phyloP scores from a whole-genome alignment of 371 early-diverging fungal genomes.

The Mortierella sp. region DNA sequence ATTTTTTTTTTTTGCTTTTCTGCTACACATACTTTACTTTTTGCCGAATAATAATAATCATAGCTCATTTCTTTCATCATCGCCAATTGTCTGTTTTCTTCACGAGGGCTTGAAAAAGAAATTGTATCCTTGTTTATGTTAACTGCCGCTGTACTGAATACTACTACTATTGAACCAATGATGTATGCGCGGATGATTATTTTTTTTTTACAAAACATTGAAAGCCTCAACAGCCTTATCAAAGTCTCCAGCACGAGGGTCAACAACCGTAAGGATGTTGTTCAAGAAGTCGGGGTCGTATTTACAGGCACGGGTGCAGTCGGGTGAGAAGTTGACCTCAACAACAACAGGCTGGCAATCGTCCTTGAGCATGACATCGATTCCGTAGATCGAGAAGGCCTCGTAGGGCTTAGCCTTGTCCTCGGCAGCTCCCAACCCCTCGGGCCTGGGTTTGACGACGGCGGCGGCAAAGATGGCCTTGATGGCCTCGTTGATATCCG shows the following conservation, averaged over 20 bases:
- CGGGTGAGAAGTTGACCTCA: conserved; percentile 70
- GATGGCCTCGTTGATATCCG: conserved; percentile 64
- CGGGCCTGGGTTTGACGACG: conserved; percentile 61
- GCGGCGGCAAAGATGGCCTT: conserved; percentile 67
- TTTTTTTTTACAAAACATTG: conserved; percentile 57
- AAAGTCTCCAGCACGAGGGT: conserved; percentile 60
- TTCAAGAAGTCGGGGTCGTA: conserved; percentile 71
- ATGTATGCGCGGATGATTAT: not conserved
- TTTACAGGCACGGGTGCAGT: conserved; percentile 70
- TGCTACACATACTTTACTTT: not conserved
- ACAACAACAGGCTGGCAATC: conserved; percentile 65
- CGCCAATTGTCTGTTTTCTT: not conserved
- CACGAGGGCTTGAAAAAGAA: not conserved
- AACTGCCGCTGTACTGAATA: no score
- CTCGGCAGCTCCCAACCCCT: conserved; percentile 57
- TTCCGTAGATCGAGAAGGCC: conserved; percentile 67
- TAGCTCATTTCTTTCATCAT: not conserved
- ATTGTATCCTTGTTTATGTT: no score
- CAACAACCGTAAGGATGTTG: conserved; percentile 65
- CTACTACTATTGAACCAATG: not conserved
- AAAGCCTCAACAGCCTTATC: conserved; percentile 65
- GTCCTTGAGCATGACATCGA: conserved; percentile 70
- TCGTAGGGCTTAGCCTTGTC: conserved; percentile 52
- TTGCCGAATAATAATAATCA: not conserved
- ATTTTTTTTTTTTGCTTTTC: conserved; percentile 8